These are phyloP conservation scores for Drechslera avenae DNA, from an alignment of 2,329 filamentous ascomycete species.

Conservation along the genomic window DNA sequence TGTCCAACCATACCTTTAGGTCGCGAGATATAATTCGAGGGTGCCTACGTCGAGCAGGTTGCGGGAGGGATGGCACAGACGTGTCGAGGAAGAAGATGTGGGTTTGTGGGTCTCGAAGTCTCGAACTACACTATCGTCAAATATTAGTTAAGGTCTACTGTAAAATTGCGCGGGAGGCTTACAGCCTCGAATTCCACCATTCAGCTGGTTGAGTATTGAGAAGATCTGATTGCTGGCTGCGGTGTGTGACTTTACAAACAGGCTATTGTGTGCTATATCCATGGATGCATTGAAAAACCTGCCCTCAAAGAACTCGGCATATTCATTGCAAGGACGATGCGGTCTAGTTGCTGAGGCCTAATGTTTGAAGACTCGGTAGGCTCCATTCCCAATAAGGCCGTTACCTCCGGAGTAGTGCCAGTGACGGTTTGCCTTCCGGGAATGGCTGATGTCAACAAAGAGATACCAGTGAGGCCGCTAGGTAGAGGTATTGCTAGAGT, in stretches of 20 bases:
- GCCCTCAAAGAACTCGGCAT: conserved; percentile 42
- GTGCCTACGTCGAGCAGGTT: conserved; percentile 80
- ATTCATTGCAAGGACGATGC: conserved; percentile 37
- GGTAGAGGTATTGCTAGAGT: conserved; percentile 1
- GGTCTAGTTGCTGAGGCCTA: conserved; percentile 15
- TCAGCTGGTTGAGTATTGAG: conserved; percentile 37
- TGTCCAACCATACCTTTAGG: conserved; percentile 72
- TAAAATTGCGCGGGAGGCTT: conserved; percentile 6
- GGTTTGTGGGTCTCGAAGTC: conserved; percentile 63
- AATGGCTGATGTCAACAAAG: neutral
- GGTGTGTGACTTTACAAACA: conserved; percentile 38
- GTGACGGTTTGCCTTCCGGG: conserved; percentile 20
- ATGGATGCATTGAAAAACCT: conserved; percentile 44
- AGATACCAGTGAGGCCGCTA: neutral
- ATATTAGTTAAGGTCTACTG: neutral
- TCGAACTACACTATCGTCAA: conserved; percentile 62
- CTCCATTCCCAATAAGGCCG: conserved; percentile 25
- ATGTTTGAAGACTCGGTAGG: conserved; percentile 16
- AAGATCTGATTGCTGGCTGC: conserved; percentile 42
- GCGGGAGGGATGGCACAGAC: conserved; percentile 83
- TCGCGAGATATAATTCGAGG: conserved; percentile 72
- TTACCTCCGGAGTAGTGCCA: conserved; percentile 17
- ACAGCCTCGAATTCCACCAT: conserved; percentile 46
- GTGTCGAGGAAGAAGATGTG: conserved; percentile 62
- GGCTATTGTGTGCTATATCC: conserved; percentile 47